Conservation (phyloP, 495 filamentous ascomycete species). For the Lindgomyces ingoldianus region DNA sequence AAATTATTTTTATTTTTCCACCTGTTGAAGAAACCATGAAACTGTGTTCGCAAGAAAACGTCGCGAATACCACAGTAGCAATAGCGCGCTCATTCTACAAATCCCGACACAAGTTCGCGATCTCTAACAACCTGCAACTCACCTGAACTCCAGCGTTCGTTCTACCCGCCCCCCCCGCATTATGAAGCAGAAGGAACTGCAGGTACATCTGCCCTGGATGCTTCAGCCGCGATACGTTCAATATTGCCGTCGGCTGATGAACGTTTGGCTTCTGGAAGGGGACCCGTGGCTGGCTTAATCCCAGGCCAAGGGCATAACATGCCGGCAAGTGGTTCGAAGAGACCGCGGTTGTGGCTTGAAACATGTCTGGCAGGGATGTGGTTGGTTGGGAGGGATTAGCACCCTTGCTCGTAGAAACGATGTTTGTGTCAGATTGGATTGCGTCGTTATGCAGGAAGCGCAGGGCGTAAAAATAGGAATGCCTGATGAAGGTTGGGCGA, state of each 20-base stretch:
- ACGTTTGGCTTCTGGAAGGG: not conserved
- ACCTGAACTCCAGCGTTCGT: not conserved
- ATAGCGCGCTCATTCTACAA: no score
- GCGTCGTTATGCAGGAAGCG: not conserved
- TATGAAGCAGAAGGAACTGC: no score
- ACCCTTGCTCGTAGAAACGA: slow-evolving; percentile 5
- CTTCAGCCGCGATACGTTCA: not conserved
- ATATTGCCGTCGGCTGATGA: not conserved
- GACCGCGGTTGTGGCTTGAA: slow-evolving; percentile 12
- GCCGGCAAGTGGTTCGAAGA: not conserved
- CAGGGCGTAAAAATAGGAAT: not conserved
- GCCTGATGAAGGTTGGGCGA: not conserved
- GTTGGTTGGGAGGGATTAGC: slow-evolving; percentile 3
- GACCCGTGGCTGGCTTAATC: not conserved
- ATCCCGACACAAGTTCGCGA: not conserved
- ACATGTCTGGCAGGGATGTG: slow-evolving; percentile 9
- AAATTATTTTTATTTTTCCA: not conserved
- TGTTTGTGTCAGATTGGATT: slow-evolving; percentile 14
- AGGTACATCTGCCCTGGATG: not conserved
- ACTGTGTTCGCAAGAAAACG: no score
- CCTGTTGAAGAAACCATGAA: no score
- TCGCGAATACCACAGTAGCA: no score
- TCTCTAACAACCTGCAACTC: not conserved
- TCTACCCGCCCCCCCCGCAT: not conserved
- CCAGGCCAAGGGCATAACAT: not conserved